Base-by-base conservation (phyloP, 345 rosid genomes). In the Garcia nutans region DNA sequence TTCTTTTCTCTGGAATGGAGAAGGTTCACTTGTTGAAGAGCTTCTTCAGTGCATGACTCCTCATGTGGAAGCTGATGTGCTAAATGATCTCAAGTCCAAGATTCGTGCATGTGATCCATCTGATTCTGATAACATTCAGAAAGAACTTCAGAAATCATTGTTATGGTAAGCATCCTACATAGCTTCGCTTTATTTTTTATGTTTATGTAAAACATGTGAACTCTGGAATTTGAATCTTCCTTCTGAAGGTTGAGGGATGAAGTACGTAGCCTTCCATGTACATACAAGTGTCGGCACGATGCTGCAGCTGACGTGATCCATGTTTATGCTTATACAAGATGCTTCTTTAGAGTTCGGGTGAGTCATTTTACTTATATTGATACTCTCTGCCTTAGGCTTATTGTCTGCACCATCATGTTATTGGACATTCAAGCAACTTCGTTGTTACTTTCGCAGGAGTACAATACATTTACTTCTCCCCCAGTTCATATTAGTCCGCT, bases 231-330 rank as follows among this genome's bases (percentile, higher is more conserved):
- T 76, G 60, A 49, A 58, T 74, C 50, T 61, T 59, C 13, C 52
- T 72, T 73, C 58, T 80, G 61, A 83, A 96, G 99, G 98, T 87
- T 96, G 93, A 89, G 99, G 81, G 98, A 96, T 66, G 99, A 93
- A 86, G 79, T 93, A 49, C 88, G 97, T 59, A 85, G 84, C 80
- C 96, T 96, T 72, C 93, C 93, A 15, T 96, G 98, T 84, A 88
- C 95, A 69, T 90, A 91, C 83, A 93, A 89, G 85, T 93, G 97
- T 76, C 92, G 98, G 78, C 89, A 96, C 71, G 99, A 96, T 80
- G 99, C 99, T 71, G 98, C 99, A 58, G 99, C 99, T 77, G 99
- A 96, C 87, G 87, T 96, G 85, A 86, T 96, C 80, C 98, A 96
- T 79, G 80, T 91, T 68, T 93, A 93, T 78, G 99, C 99, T 42